Percentiles rank a stretch among this genome's conserved stretches.
phyloP scores from a whole-genome alignment of 176 grass and related monocot genomes.

The Secale cereale region DNA sequence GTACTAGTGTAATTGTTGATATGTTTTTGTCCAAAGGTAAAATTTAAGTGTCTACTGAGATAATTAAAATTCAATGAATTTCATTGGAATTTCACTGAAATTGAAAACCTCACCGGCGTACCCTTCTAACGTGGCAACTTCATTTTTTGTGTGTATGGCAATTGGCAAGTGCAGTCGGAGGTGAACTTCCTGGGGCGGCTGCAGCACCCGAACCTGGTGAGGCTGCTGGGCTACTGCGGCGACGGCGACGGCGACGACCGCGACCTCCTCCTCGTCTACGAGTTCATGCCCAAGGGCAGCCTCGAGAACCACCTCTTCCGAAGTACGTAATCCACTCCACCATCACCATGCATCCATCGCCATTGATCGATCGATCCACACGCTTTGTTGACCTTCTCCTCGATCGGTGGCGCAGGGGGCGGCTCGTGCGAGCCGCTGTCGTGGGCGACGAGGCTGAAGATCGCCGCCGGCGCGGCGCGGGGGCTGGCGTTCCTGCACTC shows the following conservation, averaged over 20 bases:
- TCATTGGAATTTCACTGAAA: too few species aligned
- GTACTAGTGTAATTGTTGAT: too few species aligned
- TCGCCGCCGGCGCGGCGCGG: slow-evolving; percentile 58
- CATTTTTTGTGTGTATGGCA: background rate
- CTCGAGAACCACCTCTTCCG: slow-evolving; percentile 90
- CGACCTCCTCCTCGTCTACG: slow-evolving; percentile 90
- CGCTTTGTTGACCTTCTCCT: background rate
- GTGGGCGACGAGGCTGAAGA: slow-evolving; percentile 59
- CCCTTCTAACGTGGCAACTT: background rate
- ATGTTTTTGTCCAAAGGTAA: too few species aligned
- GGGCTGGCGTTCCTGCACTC: slow-evolving; percentile 72
- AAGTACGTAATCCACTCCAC: slow-evolving; percentile 37
- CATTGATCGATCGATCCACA: background rate
- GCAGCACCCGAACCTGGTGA: slow-evolving; percentile 86
- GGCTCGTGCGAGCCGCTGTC: slow-evolving; percentile 26
- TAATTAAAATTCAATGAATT: too few species aligned
- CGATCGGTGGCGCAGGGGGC: background rate
- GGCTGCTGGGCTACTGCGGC: slow-evolving; percentile 83
- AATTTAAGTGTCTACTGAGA: too few species aligned
- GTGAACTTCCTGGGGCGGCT: slow-evolving; percentile 82
- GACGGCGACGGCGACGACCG: slow-evolving; percentile 79
- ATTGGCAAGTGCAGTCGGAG: slow-evolving; percentile 54
- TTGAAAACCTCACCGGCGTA: background rate
- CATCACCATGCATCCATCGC: background rate
- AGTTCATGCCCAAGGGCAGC: slow-evolving; percentile 87